Base-by-base conservation (phyloP, 495 filamentous ascomycete species). In the Aspergillus steynii region DNA sequence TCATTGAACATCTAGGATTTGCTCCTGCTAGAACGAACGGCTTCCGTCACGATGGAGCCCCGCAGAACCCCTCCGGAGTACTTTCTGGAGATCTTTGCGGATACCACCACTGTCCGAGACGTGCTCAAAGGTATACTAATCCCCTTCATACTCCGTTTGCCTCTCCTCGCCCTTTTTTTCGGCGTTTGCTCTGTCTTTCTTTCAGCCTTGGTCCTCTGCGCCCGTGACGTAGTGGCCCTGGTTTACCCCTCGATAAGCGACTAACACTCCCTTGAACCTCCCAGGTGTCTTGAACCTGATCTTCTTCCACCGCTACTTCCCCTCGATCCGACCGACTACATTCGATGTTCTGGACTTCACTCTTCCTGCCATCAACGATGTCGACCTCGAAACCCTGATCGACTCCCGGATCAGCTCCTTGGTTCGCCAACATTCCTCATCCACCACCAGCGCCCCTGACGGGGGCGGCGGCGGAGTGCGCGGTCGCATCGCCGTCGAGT, bases 301-400 rank as follows among this genome's bases (percentile, higher is more conserved):
- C 71, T 99, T 98, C 87, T 99, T 99, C 81, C 93, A 98, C 76
- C 91, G 95, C 61, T 96, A 92, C 82, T 98, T 99, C 80, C 90
- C 90, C 59, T 86, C 90, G 31, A 83, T 97, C 58, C 79, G 85
- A 14, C 95, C 95, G n/a, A 83, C 85, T 50, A 91, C 91, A 50
- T 87, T 91, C 70, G 95, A 99, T 69, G 85, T 98, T 50, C 86
- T 98, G 58, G 95, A 96, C 68, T 83, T 97, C 56, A 96, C 93
- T 29, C 84, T 98, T 7, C 92, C 96, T 34, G 86, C 89, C 61
- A 88, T 99, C 65, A 88, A 93, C 61, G 94, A 99, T 68, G 77
- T 75, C 34, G 92, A 97, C 68, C 88, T 99, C 34, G 92, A 96
- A 69, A 93, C 91, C 2, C 81, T 96, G 61, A 96, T 99, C 68